phyloP scores from a whole-genome alignment of 2,329 filamentous ascomycete genomes.

The Sporothrix pseudoabietina region DNA sequence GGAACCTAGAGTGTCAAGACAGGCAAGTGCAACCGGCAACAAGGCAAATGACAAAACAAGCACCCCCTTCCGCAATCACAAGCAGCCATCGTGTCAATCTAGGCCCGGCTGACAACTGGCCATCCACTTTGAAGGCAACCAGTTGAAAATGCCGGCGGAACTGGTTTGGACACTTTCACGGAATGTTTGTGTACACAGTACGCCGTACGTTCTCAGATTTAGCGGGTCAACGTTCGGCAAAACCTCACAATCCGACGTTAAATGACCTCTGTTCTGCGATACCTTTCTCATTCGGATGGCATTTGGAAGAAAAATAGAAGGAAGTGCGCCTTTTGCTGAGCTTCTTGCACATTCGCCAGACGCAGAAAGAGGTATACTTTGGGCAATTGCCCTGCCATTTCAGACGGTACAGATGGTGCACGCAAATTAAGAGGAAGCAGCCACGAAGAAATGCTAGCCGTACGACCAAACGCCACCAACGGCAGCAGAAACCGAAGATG shows the following conservation, averaged over 20 bases:
- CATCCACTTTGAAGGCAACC: not conserved
- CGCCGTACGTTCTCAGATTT: not conserved
- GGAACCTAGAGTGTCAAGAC: not conserved
- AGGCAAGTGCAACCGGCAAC: not conserved
- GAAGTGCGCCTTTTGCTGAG: not conserved
- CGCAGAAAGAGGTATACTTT: not conserved
- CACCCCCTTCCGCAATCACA: not conserved
- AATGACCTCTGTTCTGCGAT: not conserved
- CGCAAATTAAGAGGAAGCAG: not conserved
- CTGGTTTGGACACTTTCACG: not conserved
- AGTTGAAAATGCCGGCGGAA: not conserved
- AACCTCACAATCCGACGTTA: not conserved
- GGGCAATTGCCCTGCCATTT: not conserved
- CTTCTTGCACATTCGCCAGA: not conserved
- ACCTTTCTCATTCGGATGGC: not conserved
- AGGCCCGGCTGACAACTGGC: not conserved
- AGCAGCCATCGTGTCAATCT: not conserved
- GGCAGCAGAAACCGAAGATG: not conserved
- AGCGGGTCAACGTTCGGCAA: not conserved
- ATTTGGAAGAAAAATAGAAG: not conserved
- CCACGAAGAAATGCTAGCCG: not conserved
- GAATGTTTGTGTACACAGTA: not conserved
- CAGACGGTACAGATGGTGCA: not conserved
- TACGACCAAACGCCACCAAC: not conserved
- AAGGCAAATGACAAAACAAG: not conserved